Percentiles rank a stretch among this genome's conserved stretches.
These are phyloP conservation scores for Starmerella apis DNA, from an alignment of 805 yeast species.

Conservation along the genomic window DNA sequence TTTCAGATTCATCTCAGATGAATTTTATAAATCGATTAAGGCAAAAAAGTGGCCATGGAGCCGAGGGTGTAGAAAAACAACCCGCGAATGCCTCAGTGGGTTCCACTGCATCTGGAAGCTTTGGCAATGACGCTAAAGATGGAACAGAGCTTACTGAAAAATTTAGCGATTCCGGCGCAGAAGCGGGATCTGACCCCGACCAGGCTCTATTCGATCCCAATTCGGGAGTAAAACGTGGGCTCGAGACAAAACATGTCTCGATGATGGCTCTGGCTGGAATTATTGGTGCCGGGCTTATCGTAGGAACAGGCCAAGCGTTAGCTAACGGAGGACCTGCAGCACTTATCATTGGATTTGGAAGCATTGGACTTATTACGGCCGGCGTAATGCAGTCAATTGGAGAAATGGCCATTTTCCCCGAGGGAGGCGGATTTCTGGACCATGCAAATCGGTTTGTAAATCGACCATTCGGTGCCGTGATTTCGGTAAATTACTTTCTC, in stretches of 20 bases:
- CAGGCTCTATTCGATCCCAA: constrained; percentile 29
- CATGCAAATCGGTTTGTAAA: constrained; percentile 40
- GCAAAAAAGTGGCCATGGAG: not conserved
- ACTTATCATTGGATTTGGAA: constrained; percentile 39
- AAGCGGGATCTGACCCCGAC: not conserved
- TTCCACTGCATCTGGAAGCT: not conserved
- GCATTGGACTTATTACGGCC: constrained; percentile 44
- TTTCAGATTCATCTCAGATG: too few relatives aligned
- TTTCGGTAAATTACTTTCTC: constrained; percentile 41
- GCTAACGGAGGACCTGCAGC: constrained; percentile 44
- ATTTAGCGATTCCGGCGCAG: not conserved
- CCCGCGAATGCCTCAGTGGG: not conserved
- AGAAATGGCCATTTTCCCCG: constrained; percentile 47
- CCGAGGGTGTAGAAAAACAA: not conserved
- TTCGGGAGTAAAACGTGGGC: constrained; percentile 33
- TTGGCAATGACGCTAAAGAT: not conserved
- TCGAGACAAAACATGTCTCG: constrained; percentile 57
- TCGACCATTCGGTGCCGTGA: constrained; percentile 41
- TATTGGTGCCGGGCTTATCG: constrained; percentile 74
- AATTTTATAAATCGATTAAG: not conserved
- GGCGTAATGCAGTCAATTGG: constrained; percentile 47
- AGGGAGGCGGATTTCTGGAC: constrained; percentile 43
- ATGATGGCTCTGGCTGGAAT: constrained; percentile 80
- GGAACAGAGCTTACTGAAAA: not conserved
- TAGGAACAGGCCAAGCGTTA: constrained; percentile 46